Evolutionary conservation across 2,329 filamentous ascomycete species (phyloP), one percentile per base, ranked within the genome.

Genomic region (Scedosporium minutisporum): DNA sequence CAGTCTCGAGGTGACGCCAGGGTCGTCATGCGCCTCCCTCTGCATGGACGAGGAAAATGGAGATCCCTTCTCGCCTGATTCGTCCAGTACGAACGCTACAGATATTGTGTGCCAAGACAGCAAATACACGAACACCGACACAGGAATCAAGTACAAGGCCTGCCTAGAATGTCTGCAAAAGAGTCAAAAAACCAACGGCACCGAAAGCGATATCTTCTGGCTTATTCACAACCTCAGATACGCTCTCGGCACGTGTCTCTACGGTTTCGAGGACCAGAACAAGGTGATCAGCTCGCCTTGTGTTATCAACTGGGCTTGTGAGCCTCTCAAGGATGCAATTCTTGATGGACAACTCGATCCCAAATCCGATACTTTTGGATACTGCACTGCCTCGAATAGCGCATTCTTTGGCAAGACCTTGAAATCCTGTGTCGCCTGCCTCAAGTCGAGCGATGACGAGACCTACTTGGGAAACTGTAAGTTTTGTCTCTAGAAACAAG

Each of bases 141-240:
- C 29, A 0, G 81, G 81, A 0, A 76, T 76, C 58, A 78, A 78
- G 60, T 83, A 76, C 69, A 74, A 76, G 65, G 75, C 73, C 38
- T 83, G 81, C 48, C 16, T 81, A 1, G 69, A 74, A 1, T 83
- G 81, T 62, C 68, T 83, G 0, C 75, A 78, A 25, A 75, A 73
- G 55, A 83, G 80, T 65, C 72, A 76, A 0, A 72, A 73, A 1
- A 69, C 72, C 1, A 75, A 73, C 41, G 73, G 69, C 0, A 65
- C 67, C 0, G 76, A 80, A 64, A 77, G 66, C 1, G 80, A 82
- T 46, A 46, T 76, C 0, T 69, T 70, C 3, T 82, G 76, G 77
- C 79, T 78, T 63, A 64, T 82, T 33, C 82, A 82, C 64, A 83
- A 83, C 57, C 42, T 82, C 0, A 74, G 80, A 44, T 83, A 79